Base-by-base conservation (phyloP, 257 asterid genomes). In the Capsicum pubescens region DNA sequence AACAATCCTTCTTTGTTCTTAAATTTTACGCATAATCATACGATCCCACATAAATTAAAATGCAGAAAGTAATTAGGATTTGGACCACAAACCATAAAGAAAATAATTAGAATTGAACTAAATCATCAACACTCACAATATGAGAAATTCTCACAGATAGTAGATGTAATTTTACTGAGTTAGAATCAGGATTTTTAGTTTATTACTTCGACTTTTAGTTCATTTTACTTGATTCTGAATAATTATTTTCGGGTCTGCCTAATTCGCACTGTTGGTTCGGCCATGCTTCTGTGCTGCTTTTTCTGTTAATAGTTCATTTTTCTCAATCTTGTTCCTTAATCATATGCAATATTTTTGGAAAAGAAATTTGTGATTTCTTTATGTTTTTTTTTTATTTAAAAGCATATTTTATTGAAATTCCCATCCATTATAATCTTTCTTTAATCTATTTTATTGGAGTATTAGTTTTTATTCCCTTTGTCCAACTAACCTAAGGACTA, bases 381-480 rank as follows among this genome's bases (percentile, higher is more conserved):
- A 50, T 52, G 46, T 26, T 36, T 50, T 52, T 50, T 52, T 12
- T 2, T 74, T 74, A 21, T 21, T 74, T 54, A 8, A 48, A 50
- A 21, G 13, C 61, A 12, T 19, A 21, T 21, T 21, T 13, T 21
- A 52, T 21, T 74, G 46, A 3, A 13, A 74, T 52, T 12, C 13
- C 52, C 7, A 8, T 74, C 44, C 81, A 21, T 21, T 69, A 16
- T 39, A 15, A 58, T 69, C 52, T 36, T 19, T 19, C 6, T n/a
- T n/a, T 4, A n/a, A 70, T 46, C 59, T 48, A 10, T 72, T 72
- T 74, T 74, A 19, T 50, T 50, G 4, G 42, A 48, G 42, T 11
- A 21, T 52, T 52, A 74, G 59, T 50, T 52, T 50, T 21, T 52
- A 21, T 76, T 76, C 81, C 44, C 63, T 76, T 21, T 52, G 81